phyloP scores from a whole-genome alignment of 306 rosid species.

The Pachyrhizus erosus region DNA sequence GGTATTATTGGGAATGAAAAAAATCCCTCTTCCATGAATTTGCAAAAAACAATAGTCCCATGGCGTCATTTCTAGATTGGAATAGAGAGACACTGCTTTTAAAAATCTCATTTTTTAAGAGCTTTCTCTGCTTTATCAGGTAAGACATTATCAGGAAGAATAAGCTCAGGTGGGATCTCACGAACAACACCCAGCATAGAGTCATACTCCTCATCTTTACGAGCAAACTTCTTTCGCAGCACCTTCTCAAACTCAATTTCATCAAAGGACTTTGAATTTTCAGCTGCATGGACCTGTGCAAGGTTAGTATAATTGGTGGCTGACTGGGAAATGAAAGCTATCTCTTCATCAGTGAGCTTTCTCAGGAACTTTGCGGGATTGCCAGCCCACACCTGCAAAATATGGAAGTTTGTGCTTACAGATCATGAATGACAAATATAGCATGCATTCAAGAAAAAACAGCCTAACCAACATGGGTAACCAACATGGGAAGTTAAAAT shows the following conservation, averaged over 20 bases:
- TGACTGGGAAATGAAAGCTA: conserved; percentile 81
- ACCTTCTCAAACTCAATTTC: conserved; percentile 90
- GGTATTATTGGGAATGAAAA: conserved; percentile 75
- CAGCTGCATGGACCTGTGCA: conserved; percentile 97
- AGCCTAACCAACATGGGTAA: neutral
- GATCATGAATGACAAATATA: neutral
- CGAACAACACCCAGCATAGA: conserved; percentile 87
- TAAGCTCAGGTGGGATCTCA: conserved; percentile 80
- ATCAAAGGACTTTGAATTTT: conserved; percentile 75
- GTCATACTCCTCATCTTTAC: conserved; percentile 82
- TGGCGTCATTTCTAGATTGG: conserved; percentile 52
- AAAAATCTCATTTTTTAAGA: conserved; percentile 41
- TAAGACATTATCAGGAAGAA: conserved; percentile 81
- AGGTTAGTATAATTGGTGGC: conserved; percentile 81
- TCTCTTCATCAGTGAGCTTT: conserved; percentile 89
- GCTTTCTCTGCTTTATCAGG: conserved; percentile 68
- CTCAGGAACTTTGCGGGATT: conserved; percentile 95
- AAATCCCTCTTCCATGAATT: conserved; percentile 61
- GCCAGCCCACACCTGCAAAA: conserved; percentile 92
- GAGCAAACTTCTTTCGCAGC: conserved; percentile 86
- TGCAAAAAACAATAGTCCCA: conserved; percentile 48
- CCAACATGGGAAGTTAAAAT: neutral
- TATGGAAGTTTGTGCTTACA: conserved; percentile 28
- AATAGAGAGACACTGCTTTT: conserved; percentile 40
- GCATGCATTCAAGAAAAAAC: conserved; percentile 21